Evolutionary conservation across 2,329 filamentous ascomycete species (phyloP), one percentile per base, ranked within the genome.

Genomic region (Cladosporium sp.): DNA sequence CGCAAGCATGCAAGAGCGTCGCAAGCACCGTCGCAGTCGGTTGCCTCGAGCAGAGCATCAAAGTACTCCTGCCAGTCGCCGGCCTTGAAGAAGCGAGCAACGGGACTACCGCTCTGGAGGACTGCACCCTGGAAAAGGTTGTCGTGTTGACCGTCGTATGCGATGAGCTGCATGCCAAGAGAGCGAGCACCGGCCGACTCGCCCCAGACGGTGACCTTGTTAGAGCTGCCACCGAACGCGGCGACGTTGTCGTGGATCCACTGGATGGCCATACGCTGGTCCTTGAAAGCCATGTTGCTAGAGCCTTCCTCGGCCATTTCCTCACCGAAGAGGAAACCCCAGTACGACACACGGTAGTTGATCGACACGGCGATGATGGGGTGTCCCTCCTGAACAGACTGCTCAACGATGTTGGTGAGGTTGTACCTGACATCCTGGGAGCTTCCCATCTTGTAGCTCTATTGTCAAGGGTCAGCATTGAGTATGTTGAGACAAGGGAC

Each of bases 171-270:
- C 45, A 48, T 48, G 3, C 45, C 45, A 7, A 48, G 29, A 32
- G 80, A 82, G 64, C 86, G 83, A 7, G 79, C 57, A 16, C 71
- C 71, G 8, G 68, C 64, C 2, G 78, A 83, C 63, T 90, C 83
- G 20, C 87, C 87, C 83, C 83, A 88, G 52, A 91, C 83, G 0
- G 86, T 91, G 7, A 91, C 85, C 64, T 86, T 86, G 15, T 75
- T 72, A 0, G 86, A 84, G 62, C 90, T 86, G 15, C 88, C 88
- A 11, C 88, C 88, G 62, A 75, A 75, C 6, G 59, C 58, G 4
- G 53, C 64, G 32, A 76, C 74, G 46, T 76, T 72, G 13, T 61
- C 61, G 18, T 67, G 60, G 1, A 70, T 67, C 73, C 73, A 76
- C 35, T 73, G 40, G 13, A 53, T 33, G 3, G 46, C 33, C 12